phyloP scores from a whole-genome alignment of 2,329 filamentous ascomycete species.

The Mariannaea sp. region DNA sequence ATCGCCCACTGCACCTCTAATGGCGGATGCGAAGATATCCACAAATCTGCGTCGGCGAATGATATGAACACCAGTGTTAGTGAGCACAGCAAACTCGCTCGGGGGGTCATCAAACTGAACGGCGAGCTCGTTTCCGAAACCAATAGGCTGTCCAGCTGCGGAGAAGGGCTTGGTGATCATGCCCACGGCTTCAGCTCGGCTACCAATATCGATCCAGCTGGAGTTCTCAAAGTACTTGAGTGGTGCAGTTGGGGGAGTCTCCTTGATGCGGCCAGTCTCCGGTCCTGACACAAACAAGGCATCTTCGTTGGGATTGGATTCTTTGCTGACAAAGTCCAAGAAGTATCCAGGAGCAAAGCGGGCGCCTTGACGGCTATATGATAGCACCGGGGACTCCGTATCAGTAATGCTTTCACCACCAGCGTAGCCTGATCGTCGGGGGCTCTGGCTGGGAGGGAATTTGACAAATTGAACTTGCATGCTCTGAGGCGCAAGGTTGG shows the following conservation, averaged over 20 bases:
- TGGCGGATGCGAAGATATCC: slow-evolving; percentile 85
- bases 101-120: slow-evolving; percentile 89
- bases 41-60: slow-evolving; percentile 83
- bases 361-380: slow-evolving; percentile 56
- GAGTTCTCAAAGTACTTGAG: slow-evolving; percentile 77
- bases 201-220: slow-evolving; percentile 76
- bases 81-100: slow-evolving; percentile 87
- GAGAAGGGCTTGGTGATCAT: slow-evolving; percentile 74
- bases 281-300: slow-evolving; percentile 83
- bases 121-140: slow-evolving; percentile 93
- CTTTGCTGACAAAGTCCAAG: slow-evolving; percentile 76
- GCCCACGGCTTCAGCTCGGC: slow-evolving; percentile 78
- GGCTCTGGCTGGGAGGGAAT: slow-evolving; percentile 69
- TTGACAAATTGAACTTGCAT: slow-evolving; percentile 99
- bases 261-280: slow-evolving; percentile 83
- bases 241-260: slow-evolving; percentile 56
- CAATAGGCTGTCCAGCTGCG: slow-evolving; percentile 68
- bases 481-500: slow-evolving; percentile 76
- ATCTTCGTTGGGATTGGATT: slow-evolving; percentile 65
- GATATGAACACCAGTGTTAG: slow-evolving; percentile 87
- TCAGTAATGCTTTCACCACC: slow-evolving; percentile 51
- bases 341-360: slow-evolving; percentile 89
- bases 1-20: slow-evolving; percentile 73
- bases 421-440: slow-evolving; percentile 40
- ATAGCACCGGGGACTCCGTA: slow-evolving; percentile 54